Percentiles rank a stretch among this genome's conserved stretches.
Conservation (phyloP, 768 basidiomycete genomes). For the Collybiopsis luxurians region DNA sequence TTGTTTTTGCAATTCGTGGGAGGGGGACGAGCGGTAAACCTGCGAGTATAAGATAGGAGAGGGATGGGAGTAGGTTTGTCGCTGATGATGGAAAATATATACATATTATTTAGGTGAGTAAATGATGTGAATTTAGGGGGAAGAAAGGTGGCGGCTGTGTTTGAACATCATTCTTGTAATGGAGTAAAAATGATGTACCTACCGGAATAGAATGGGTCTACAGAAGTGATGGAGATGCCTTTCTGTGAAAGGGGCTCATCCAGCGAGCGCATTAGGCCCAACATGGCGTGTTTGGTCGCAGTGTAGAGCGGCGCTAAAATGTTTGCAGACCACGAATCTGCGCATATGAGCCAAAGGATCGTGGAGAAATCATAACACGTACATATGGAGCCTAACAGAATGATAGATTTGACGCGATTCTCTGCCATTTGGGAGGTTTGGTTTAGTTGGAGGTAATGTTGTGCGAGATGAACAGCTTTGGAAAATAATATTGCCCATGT, state of each 20-base stretch:
- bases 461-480: constrained; percentile 18
- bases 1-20: constrained; percentile 26
- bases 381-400: constrained; percentile 34
- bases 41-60: constrained; percentile 13
- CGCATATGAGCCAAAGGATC: not conserved
- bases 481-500: not conserved
- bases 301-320: constrained; percentile 23
- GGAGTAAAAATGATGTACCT: not conserved
- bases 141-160: too few relatives aligned
- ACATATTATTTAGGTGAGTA: too few relatives aligned
- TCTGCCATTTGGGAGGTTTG: not conserved
- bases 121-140: too few relatives aligned
- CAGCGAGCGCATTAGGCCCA: constrained; percentile 29
- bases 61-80: constrained; percentile 21
- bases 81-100: constrained; percentile 13
- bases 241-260: constrained; percentile 12
- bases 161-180: too few relatives aligned
- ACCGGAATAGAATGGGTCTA: constrained; percentile 31
- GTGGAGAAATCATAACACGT: not conserved
- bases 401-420: constrained; percentile 23
- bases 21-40: constrained; percentile 28
- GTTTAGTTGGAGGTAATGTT: constrained; percentile 25
- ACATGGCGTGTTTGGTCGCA: constrained; percentile 28
- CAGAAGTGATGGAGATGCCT: constrained; percentile 19
- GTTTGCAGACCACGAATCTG: constrained; percentile 28